Base-by-base conservation (phyloP, 129 eudicot species). In the Pulicaria dysenterica region DNA sequence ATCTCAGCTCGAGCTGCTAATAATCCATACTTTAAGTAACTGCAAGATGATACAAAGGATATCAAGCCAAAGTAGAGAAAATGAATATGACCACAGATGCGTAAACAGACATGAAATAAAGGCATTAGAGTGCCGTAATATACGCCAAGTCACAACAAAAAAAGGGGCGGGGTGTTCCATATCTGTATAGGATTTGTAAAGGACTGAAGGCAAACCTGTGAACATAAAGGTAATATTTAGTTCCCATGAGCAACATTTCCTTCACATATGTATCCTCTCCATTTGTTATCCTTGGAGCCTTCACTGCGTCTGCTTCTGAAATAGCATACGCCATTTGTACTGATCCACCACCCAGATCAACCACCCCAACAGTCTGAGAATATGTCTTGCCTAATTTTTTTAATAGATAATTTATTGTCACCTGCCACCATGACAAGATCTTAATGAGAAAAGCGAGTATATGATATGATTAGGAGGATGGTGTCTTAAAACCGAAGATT, bases 1-100 rank as follows among this genome's bases (percentile, higher is more conserved):
- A 95, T 95, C 87, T 95, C 99, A 79, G 97, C 99, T 69, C 99
- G 91, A 74, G 99, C 99, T 72, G 99, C 99, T 79, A 95, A 79
- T 80, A 95, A 83, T n/a, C 99, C 99, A 70, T 95, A 95, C 69
- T 37, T 86, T 89, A 95, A 71, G 88, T 95, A 95, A 83, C 99
- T 95, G 93, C 11, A 78, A 73, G 6, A 65, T 34, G 3, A 68
- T 34, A 72, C 5, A 48, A 70, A 24, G 31, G 31, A 24, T 0
- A 24, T 24, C 31, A 54, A 64, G 14, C 64, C 49, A 56, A 72
- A 16, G 1, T 9, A 75, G 31, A 47, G 55, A 17, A 66, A 24
- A 24, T 66, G 7, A 45, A 24, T 46, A 66, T 66, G 44, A 31
- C 40, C n/a, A 11, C 10, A 44, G 12, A 60, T 39, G 68, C 49